Evolutionary conservation across 2,329 filamentous ascomycete species (phyloP).

Genomic region (Stemphylium beticola): DNA sequence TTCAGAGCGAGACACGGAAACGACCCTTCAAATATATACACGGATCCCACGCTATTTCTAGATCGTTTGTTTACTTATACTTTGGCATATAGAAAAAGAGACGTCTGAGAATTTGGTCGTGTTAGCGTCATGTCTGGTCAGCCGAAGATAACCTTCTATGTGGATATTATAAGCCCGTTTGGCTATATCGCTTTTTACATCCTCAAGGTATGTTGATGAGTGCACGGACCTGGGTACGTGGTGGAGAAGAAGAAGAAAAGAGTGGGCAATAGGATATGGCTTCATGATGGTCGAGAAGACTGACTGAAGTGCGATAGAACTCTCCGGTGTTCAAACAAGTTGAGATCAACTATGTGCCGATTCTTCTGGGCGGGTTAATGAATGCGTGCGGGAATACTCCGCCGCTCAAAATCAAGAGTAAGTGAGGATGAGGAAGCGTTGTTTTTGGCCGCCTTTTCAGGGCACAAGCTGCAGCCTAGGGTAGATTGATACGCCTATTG

Average conservation of each 20-base stretch:
- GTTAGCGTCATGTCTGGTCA: constrained; percentile 1
- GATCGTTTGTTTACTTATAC: too few relatives aligned
- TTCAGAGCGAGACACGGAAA: too few relatives aligned
- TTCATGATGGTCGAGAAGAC: not conserved
- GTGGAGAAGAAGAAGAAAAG: not conserved
- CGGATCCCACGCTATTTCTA: too few relatives aligned
- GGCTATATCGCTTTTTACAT: constrained; percentile 66
- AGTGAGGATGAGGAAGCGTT: constrained; percentile 2
- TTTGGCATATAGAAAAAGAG: too few relatives aligned
- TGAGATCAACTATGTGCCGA: constrained; percentile 63
- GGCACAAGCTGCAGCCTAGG: too few relatives aligned
- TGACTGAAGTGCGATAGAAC: constrained; percentile 49
- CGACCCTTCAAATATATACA: too few relatives aligned
- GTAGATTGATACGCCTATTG: not conserved
- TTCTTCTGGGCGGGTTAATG: constrained; percentile 67
- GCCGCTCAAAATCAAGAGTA: constrained; percentile 64
- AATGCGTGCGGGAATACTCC: constrained; percentile 61
- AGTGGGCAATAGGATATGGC: not conserved
- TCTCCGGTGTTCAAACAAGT: constrained; percentile 62
- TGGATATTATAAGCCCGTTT: constrained; percentile 67
- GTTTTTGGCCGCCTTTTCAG: not conserved
- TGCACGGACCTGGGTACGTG: too few relatives aligned
- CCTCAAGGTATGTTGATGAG: constrained; percentile 53
- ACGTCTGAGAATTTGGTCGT: too few relatives aligned
- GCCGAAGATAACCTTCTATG: constrained; percentile 62